Percentiles rank a stretch among this genome's conserved stretches.
Conservation (phyloP, 306 rosid genomes). For the Ormosia semicastrata region DNA sequence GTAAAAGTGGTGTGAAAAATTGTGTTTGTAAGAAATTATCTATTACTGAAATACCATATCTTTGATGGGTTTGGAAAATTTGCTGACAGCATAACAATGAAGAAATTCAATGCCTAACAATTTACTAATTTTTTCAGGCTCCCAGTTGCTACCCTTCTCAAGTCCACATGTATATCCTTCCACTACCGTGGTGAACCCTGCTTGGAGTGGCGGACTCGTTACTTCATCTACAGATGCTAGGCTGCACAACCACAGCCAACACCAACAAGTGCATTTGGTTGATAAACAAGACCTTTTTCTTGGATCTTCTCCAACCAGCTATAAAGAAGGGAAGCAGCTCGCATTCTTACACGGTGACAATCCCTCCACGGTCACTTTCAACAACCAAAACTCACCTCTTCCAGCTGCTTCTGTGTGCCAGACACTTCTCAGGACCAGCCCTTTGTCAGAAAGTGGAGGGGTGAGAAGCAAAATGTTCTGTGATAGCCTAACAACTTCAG, state of each 20-base stretch:
- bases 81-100: not conserved
- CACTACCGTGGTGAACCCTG: conserved; percentile 44
- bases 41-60: not conserved
- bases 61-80: not conserved
- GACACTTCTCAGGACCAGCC: conserved; percentile 39
- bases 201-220: conserved; percentile 51
- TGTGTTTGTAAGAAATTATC: not conserved
- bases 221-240: conserved; percentile 49
- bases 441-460: conserved; percentile 47
- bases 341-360: conserved; percentile 43
- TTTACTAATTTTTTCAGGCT: conserved; percentile 46
- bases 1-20: no score
- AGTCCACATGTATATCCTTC: conserved; percentile 62
- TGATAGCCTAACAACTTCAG: conserved; percentile 46
- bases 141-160: conserved; percentile 63
- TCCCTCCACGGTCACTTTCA: not conserved
- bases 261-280: conserved; percentile 42
- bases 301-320: conserved; percentile 47
- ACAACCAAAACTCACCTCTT: conserved; percentile 32
- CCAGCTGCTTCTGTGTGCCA: conserved; percentile 44
- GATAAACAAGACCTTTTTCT: conserved; percentile 53
- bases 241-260: conserved; percentile 40
- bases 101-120: not conserved
- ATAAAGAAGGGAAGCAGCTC: conserved; percentile 49
- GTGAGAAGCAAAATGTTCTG: conserved; percentile 42